Base-by-base conservation (phyloP, 306 rosid genomes). In the Senna siamea region DNA sequence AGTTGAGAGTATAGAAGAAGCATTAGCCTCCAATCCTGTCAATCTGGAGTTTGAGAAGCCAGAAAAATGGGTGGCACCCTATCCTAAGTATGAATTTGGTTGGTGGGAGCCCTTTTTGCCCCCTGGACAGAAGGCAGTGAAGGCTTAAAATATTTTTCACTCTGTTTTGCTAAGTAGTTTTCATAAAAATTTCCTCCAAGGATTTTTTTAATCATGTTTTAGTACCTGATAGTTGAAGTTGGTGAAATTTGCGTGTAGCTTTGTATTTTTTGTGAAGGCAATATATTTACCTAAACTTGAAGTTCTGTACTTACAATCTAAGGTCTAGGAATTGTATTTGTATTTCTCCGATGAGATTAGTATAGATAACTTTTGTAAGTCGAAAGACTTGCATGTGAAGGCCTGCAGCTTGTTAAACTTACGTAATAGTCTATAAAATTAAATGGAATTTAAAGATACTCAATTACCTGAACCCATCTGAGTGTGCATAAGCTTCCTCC, bases 51-150 rank as follows among this genome's bases (percentile, higher is more conserved):
- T 95, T 81, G 86, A 82, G 85, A 90, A 87, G 83, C 99, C 98
- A 38, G 88, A 77, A 22, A 95, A 92, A 34, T 95, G 98, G 99
- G 96, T 87, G 77, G 99, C 99, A 55, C 99, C 98, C 4, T 92
- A 95, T 73, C 81, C 92, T 5, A 95, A 95, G 83, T 95, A 95
- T 71, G 90, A 95, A 81, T 84, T 2, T 61, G 99, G 89, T 47
- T 95, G 99, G 98, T 92, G 99, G 99, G 84, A 84, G 70, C 18
- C 89, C 48, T 92, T 88, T 84, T 85, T 92, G 81, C 92, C 86
- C 22, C 83, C 92, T 3, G 92, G 77, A 67, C 78, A 81, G 53
- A 87, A 84, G 73, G 84, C 85, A 82, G 90, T 76, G 73, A 80
- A 77, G 70, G 79, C 86, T 50, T 95, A 69, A 90, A 83, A 66